Conservation (phyloP, 75 land plant genomes). For the Sequoiadendron giganteum region DNA sequence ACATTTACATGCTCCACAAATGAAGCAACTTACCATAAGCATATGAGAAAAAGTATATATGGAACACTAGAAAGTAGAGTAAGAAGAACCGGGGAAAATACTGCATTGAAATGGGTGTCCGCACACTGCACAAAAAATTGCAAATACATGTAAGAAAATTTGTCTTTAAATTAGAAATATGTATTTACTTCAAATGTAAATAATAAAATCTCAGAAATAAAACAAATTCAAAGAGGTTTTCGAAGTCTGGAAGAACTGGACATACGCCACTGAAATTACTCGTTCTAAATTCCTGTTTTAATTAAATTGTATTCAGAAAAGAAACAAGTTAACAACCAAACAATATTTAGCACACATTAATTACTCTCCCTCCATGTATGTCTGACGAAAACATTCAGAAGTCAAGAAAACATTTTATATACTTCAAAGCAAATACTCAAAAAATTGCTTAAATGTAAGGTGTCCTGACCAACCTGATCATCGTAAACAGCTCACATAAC, state of each 20-base stretch:
- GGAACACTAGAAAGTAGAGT: constrained; percentile 95
- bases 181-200: neutral
- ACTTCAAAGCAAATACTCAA: neutral
- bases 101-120: constrained; percentile 95
- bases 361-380: neutral
- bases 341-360: neutral
- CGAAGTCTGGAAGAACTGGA: neutral
- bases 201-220: neutral
- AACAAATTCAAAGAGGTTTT: neutral
- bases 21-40: constrained; percentile 66
- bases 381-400: neutral
- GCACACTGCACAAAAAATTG: constrained; percentile 72
- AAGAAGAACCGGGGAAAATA: constrained; percentile 99
- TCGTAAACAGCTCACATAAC: constrained; percentile 73
- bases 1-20: neutral
- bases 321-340: neutral
- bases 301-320: neutral
- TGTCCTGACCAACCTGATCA: constrained; percentile 76
- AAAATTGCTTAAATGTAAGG: neutral
- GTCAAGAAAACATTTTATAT: neutral
- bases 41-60: constrained; percentile 97
- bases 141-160: neutral
- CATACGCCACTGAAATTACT: neutral
- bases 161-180: neutral
- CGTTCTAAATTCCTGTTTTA: neutral